Percentiles rank a stretch among this genome's conserved stretches.
phyloP scores from a whole-genome alignment of 129 eudicot genomes.

The Helichrysum umbraculigerum region DNA sequence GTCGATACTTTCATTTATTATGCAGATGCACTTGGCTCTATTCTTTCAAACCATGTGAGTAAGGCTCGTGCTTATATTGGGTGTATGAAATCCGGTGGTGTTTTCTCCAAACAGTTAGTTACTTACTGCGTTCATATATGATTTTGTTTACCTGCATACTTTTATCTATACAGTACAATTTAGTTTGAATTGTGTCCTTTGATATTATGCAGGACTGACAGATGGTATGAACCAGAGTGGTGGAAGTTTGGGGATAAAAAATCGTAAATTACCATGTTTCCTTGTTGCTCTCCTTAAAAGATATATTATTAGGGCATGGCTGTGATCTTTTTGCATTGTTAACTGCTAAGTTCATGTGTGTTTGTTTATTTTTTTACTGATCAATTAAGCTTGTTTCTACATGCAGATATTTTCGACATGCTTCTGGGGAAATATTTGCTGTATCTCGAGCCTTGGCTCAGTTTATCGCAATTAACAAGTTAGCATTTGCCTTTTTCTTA shows the following conservation, averaged over 20 bases:
- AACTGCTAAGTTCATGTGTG: slow-evolving; percentile 8
- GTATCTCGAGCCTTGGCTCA: slow-evolving; percentile 79
- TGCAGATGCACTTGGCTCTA: slow-evolving; percentile 74
- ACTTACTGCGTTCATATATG: slow-evolving; percentile 1
- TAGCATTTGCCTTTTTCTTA: slow-evolving; percentile 10
- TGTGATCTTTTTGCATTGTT: slow-evolving; percentile 11
- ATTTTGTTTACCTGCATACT: background rate
- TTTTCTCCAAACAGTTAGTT: slow-evolving; percentile 80
- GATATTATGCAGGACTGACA: slow-evolving; percentile 50
- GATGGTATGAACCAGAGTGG: slow-evolving; percentile 98
- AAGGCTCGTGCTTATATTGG: slow-evolving; percentile 83
- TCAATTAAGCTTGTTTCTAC: slow-evolving; percentile 18
- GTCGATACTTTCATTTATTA: slow-evolving; percentile 13
- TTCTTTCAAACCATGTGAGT: slow-evolving; percentile 65
- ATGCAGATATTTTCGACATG: slow-evolving; percentile 79
- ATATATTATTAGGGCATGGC: slow-evolving; percentile 3
- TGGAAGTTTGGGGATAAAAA: slow-evolving; percentile 94
- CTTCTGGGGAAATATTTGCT: slow-evolving; percentile 84
- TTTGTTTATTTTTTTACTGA: slow-evolving; percentile 1
- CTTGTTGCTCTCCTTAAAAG: background rate
- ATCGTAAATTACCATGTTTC: slow-evolving; percentile 54
- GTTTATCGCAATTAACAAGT: slow-evolving; percentile 81
- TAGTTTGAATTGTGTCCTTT: slow-evolving; percentile 4
- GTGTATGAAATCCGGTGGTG: slow-evolving; percentile 94
- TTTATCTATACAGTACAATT: background rate